Base-by-base conservation (phyloP, 768 basidiomycete genomes). In the Fistulinella prunicolor region DNA sequence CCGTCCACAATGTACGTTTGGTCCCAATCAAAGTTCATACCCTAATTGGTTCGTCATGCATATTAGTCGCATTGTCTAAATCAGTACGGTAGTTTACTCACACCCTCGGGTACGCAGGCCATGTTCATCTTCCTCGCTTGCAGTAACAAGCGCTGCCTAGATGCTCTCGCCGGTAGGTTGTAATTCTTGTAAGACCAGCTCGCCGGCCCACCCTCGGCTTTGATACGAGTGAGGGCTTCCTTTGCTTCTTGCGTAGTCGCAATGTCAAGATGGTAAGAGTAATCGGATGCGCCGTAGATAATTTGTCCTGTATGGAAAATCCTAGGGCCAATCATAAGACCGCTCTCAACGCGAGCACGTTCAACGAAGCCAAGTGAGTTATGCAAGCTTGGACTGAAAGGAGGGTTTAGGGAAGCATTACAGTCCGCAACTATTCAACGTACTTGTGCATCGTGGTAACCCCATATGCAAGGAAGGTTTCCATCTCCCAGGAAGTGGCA, bases 21-120 rank as follows among this genome's bases (percentile, higher is more conserved):
- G 56, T 88, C 85, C 86, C 86, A 89, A 56, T 89, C 86, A 23
- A 73, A 80, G 58, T 85, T 86, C 85, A 86, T 86, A 9, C 86
- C 86, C 72, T 75, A 40, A 34, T 9, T 17, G 26, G 14, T 17
- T 12, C 8, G n/a, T 55, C 9, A 50, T 19, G 3, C 34, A 22
- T 4, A 8, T 9, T 6, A 16, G 20, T 49, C 1, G n/a, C n/a
- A 16, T 16, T 21, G 28, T 7, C 23, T 32, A 12, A n/a, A n/a
- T n/a, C n/a, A n/a, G n/a, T n/a, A n/a, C n/a, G n/a, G n/a, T n/a
- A n/a, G n/a, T n/a, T 6, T 14, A 69, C 74, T 55, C 36, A 76
- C 74, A 32, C 85, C 86, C 64, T 88, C 86, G 0, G 86, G 85
- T 5, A 87, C 79, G 49, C 83, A 85, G 12, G 83, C 70, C 85